These are phyloP conservation scores for Trifolium subterraneum DNA, from an alignment of 306 rosid species.

Conservation along the genomic window DNA sequence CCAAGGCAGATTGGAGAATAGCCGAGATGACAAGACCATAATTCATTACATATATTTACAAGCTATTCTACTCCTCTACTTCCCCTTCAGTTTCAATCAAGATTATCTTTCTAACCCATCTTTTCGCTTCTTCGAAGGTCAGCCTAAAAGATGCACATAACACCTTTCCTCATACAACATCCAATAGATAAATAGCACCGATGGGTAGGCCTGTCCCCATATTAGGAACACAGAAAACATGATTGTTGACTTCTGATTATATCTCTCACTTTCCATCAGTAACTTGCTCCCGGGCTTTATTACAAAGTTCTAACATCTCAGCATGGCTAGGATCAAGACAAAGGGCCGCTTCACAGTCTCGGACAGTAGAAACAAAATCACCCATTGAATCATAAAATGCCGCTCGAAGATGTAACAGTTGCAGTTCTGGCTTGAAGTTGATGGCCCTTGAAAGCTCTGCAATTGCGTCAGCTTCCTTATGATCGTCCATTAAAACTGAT, in stretches of 20 bases:
- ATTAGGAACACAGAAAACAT: slow-evolving; percentile 35
- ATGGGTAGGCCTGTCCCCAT: slow-evolving; percentile 32
- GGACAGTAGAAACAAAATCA: slow-evolving; percentile 60
- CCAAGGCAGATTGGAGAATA: slow-evolving; percentile 40
- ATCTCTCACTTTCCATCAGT: slow-evolving; percentile 51
- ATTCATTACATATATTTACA: slow-evolving; percentile 64
- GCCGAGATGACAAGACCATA: slow-evolving; percentile 51
- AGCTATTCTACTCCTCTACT: slow-evolving; percentile 56
- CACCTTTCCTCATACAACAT: slow-evolving; percentile 37
- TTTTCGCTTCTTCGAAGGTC: slow-evolving; percentile 40
- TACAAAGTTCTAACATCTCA: slow-evolving; percentile 70
- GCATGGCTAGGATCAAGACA: slow-evolving; percentile 78
- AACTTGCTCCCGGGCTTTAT: slow-evolving; percentile 51
- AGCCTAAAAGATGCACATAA: slow-evolving; percentile 31
- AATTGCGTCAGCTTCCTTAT: slow-evolving; percentile 81
- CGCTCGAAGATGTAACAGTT: slow-evolving; percentile 87
- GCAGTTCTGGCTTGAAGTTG: slow-evolving; percentile 75
- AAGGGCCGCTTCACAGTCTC: slow-evolving; percentile 87
- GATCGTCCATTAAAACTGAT: slow-evolving; percentile 93
- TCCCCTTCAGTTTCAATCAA: slow-evolving; percentile 43
- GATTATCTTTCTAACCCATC: slow-evolving; percentile 26
- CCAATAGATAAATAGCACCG: slow-evolving; percentile 31
- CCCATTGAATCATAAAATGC: slow-evolving; percentile 84
- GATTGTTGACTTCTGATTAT: slow-evolving; percentile 21
- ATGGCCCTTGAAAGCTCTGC: slow-evolving; percentile 77